Conservation (phyloP, 2,329 filamentous ascomycete genomes). For the Endothia cerciana region DNA sequence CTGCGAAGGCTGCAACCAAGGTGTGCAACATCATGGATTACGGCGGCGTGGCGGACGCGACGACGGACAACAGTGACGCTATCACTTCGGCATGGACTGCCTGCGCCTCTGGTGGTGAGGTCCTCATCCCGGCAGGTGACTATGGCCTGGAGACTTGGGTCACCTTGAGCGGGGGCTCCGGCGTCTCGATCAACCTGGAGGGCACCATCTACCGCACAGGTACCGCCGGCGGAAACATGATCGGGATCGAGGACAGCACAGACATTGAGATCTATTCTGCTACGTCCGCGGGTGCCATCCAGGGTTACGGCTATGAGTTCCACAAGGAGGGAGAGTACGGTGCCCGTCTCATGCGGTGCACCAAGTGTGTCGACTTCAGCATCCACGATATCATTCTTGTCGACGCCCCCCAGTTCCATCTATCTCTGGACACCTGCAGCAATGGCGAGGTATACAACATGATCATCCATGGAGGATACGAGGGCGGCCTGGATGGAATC, state of each 20-base stretch:
- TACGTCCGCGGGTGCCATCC: slow-evolving; percentile 50
- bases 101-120: slow-evolving; percentile 53
- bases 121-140: slow-evolving; percentile 51
- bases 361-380: slow-evolving; percentile 49
- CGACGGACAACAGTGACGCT: slow-evolving; percentile 44
- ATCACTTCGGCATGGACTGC: slow-evolving; percentile 36
- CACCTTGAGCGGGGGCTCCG: slow-evolving; percentile 46
- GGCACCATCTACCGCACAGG: slow-evolving; percentile 38
- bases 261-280: slow-evolving; percentile 53
- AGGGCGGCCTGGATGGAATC: slow-evolving; percentile 59
- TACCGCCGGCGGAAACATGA: slow-evolving; percentile 34
- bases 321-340: slow-evolving; percentile 41
- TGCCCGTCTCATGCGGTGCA: slow-evolving; percentile 50
- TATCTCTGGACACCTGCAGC: slow-evolving; percentile 39
- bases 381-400: slow-evolving; percentile 54
- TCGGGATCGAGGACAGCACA: slow-evolving; percentile 34
- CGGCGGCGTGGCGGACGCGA: slow-evolving; percentile 52
- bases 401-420: slow-evolving; percentile 41
- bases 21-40: slow-evolving; percentile 54
- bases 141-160: slow-evolving; percentile 53
- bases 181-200: slow-evolving; percentile 53
- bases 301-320: slow-evolving; percentile 53
- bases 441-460: slow-evolving; percentile 59
- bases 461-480: slow-evolving; percentile 54
- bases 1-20: slow-evolving; percentile 36